Percentiles rank a stretch among this genome's conserved stretches.
Conservation (phyloP, 257 asterid genomes). For the Henckelia pumila region DNA sequence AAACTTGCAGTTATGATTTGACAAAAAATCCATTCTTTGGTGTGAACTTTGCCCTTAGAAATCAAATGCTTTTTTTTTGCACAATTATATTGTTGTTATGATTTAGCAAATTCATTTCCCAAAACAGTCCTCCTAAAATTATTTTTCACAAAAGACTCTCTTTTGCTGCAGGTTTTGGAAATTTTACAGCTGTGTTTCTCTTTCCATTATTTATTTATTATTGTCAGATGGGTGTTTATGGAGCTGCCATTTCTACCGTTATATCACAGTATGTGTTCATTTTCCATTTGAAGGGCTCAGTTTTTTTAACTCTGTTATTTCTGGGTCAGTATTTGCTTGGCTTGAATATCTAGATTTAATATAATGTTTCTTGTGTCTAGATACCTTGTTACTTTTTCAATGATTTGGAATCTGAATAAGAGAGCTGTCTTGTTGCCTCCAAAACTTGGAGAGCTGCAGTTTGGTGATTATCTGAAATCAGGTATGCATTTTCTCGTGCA, state of each 20-base stretch:
- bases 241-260: slow-evolving; percentile 95
- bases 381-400: slow-evolving; percentile 63
- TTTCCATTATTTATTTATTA: slow-evolving; percentile 73
- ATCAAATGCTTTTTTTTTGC: too few species aligned
- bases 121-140: neutral
- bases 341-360: slow-evolving; percentile 18
- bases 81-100: neutral
- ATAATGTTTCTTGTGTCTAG: slow-evolving; percentile 38
- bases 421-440: slow-evolving; percentile 75
- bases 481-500: slow-evolving; percentile 42
- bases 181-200: slow-evolving; percentile 64
- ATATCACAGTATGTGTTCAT: slow-evolving; percentile 74
- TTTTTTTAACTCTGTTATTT: neutral
- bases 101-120: neutral
- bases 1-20: neutral
- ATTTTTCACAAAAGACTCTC: slow-evolving; percentile 12
- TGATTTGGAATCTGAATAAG: slow-evolving; percentile 72
- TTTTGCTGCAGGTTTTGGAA: slow-evolving; percentile 74
- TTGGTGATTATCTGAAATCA: slow-evolving; percentile 80
- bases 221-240: slow-evolving; percentile 72
- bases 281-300: slow-evolving; percentile 17
- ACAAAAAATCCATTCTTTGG: neutral
- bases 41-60: neutral
- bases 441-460: slow-evolving; percentile 68
- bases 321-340: slow-evolving; percentile 15